Evolutionary conservation across 495 filamentous ascomycete genomes (phyloP), one percentile per base, ranked within the genome.

Genomic region (Daldinia grandis): DNA sequence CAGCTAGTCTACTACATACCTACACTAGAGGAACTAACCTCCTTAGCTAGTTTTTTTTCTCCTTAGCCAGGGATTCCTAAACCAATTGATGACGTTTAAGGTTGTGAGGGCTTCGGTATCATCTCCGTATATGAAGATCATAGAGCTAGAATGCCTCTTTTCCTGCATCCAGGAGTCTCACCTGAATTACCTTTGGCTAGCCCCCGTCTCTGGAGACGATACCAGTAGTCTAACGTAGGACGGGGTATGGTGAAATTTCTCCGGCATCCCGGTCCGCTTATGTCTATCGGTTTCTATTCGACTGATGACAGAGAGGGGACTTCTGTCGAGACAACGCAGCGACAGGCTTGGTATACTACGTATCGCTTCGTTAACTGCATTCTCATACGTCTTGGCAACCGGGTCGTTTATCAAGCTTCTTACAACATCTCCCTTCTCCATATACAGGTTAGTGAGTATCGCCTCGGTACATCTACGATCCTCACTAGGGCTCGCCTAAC

Each of bases 251-350:
- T 54, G 50, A 66, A 19, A 73, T 65, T 58, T 73, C 69, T 67
- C 69, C 70, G 70, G 70, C 65, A 73, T 69, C 70, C 65, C 70
- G 70, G 70, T 69, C 70, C 70, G 70, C 37, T 31, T 40, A 62
- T 61, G 47, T 65, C 21, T 50, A 65, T 58, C 70, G 24, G 57
- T 68, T 65, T 44, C 62, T 62, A 25, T 47, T 58, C 24, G 15
- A 68, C 70, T 65, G 50, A 55, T 25, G 61, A 62, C 65, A 21
- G 51, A 49, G 31, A 62, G 37, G 42, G 21, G 19, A 55, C 30
- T 42, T 56, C 19, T 61, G 51, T 66, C 61, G 53, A 69, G 57
- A 51, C 57, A 51, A 65, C 63, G 70, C 65, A 73, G 58, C 28
- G 49, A 51, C 51, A 27, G 57, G 65, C 65, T 66, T 73, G 70